Conservation (phyloP, 2,329 filamentous ascomycete genomes). For the Alternaria viburni region DNA sequence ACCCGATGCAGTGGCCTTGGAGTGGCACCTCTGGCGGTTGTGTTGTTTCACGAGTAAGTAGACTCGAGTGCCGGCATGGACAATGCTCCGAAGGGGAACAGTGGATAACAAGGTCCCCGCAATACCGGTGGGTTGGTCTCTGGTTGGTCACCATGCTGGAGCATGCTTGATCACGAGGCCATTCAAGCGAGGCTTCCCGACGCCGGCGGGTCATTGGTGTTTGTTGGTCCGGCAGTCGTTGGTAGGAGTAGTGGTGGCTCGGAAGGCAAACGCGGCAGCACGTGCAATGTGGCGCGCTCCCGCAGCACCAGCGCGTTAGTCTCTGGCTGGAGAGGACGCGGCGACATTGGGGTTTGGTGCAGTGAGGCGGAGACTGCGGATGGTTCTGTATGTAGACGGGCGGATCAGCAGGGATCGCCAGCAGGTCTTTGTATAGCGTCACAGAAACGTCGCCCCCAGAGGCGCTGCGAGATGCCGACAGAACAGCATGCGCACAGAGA, state of each 20-base stretch:
- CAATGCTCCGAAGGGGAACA: conserved; percentile 6
- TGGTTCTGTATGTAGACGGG: conserved; percentile 1
- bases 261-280: conserved; percentile 3
- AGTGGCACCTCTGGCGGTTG: conserved; percentile 6
- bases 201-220: background rate
- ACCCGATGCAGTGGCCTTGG: conserved; percentile 15
- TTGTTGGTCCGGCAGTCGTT: background rate
- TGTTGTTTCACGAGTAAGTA: conserved; percentile 11
- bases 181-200: background rate
- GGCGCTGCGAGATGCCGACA: background rate
- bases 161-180: background rate
- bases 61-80: conserved; percentile 9
- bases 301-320: background rate
- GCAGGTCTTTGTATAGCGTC: background rate
- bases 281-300: conserved; percentile 11
- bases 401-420: conserved; percentile 8
- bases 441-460: background rate
- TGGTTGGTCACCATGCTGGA: background rate
- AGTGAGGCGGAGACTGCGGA: conserved; percentile 33
- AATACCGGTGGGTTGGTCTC: background rate
- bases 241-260: background rate
- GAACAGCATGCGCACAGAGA: background rate
- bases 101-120: conserved; percentile 7
- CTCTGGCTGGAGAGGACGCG: conserved; percentile 18
- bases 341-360: conserved; percentile 8